Conservation (phyloP, 1,284 basidiomycete genomes). For the Trametes pubescens region DNA sequence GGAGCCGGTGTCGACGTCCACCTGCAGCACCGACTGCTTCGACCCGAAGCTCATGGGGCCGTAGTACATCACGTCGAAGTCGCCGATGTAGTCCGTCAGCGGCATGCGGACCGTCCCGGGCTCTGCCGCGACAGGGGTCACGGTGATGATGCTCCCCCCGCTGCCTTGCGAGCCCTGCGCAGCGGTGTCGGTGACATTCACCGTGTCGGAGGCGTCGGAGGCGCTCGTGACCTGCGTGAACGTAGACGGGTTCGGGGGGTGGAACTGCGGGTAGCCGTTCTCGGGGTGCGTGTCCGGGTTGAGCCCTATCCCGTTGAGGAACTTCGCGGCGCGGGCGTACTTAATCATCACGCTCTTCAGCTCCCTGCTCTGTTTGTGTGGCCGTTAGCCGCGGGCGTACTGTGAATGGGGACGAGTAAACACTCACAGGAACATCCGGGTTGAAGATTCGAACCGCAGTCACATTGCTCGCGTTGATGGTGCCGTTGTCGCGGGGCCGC, state of each 20-base stretch:
- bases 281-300: slow-evolving; percentile 43
- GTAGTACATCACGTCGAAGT: slow-evolving; percentile 60
- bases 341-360: slow-evolving; percentile 45
- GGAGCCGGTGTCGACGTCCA: slow-evolving; percentile 69
- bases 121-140: slow-evolving; percentile 25
- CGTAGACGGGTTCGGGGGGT: slow-evolving; percentile 30
- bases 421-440: slow-evolving; percentile 31
- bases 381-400: background rate
- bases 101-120: slow-evolving; percentile 40
- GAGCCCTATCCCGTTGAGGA: slow-evolving; percentile 47
- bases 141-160: slow-evolving; percentile 23
- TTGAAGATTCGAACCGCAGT: slow-evolving; percentile 30
- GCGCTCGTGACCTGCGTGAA: background rate
- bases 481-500: background rate
- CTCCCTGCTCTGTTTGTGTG: slow-evolving; percentile 41
- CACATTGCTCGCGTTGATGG: background rate
- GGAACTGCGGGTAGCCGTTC: slow-evolving; percentile 36
- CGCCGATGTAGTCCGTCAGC: slow-evolving; percentile 50
- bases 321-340: slow-evolving; percentile 46
- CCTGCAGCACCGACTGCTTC: slow-evolving; percentile 51
- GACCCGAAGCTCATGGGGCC: slow-evolving; percentile 58
- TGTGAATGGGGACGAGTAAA: background rate
- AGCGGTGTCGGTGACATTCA: slow-evolving; percentile 15
- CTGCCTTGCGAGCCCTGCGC: slow-evolving; percentile 8
- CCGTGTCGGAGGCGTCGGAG: background rate